Evolutionary conservation across 257 asterid genomes (phyloP), one percentile per base, ranked within the genome.

Genomic region (Henckelia pumila): DNA sequence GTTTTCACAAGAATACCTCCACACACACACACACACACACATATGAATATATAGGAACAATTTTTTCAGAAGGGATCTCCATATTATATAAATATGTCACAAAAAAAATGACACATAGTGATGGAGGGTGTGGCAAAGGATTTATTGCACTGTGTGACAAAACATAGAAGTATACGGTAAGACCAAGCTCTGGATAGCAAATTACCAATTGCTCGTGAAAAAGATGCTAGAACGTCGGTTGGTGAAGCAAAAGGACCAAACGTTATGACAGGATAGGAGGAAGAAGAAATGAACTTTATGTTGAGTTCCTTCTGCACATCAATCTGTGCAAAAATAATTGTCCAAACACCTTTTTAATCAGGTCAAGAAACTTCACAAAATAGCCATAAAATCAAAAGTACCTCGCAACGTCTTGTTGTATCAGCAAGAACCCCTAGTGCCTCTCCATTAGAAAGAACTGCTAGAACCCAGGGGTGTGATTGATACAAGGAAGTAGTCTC

Each of bases 391-490:
- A 61, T 61, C 68, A 71, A 50, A 59, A 67, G 22, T 83, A 93
- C 99, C 96, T 88, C 97, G 73, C 97, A 88, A 47, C 89, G 96
- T 68, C 80, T 79, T 64, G 96, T 77, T 61, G 97, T 93, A 85
- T 93, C 99, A 0, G 97, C 99, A 80, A 93, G 95, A 77, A 90
- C 84, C 56, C 99, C 97, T 26, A 90, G 63, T 59, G 99, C 83
- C 80, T 89, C 89, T 67, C 99, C 99, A 66, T 73, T 80, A 59
- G 96, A 92, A 79, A 93, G 92, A 76, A 93, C 83, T 10, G 84
- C 95, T n/a, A 93, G 84, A 72, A 90, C 81, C 99, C 99, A 93
- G 26, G 99, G 99, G 78, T 93, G 99, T 58, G 99, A 93, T 79
- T 93, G 97, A 81, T 93, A 93, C 82, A 93, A 80, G 57, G 99